Evolutionary conservation across 164 flowering plant genomes (phyloP).

Genomic region (Dillenia turbinata): DNA sequence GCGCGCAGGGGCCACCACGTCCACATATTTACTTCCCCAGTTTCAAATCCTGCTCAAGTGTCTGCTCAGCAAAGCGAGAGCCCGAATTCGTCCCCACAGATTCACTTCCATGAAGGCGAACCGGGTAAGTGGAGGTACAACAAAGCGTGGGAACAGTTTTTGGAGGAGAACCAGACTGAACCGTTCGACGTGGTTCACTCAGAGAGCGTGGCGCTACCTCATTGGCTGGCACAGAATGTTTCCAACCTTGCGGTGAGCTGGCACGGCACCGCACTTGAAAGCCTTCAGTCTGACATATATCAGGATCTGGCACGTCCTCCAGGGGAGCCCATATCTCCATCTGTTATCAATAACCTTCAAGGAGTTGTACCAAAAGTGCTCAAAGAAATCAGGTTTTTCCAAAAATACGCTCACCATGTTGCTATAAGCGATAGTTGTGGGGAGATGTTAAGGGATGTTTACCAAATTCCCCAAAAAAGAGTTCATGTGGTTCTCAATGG

Average conservation of each 20-base stretch:
- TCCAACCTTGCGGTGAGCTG: conserved; percentile 77
- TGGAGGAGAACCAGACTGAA: conserved; percentile 34
- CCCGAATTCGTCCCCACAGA: conserved; percentile 18
- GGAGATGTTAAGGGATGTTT: conserved; percentile 77
- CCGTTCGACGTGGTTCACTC: conserved; percentile 85
- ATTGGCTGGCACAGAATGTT: conserved; percentile 50
- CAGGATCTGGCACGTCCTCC: conserved; percentile 59
- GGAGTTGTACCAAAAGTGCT: conserved; percentile 59
- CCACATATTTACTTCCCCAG: conserved; percentile 71
- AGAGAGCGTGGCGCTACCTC: conserved; percentile 88
- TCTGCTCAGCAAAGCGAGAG: neutral
- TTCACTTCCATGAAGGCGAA: conserved; percentile 63
- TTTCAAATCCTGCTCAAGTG: neutral
- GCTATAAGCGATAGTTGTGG: conserved; percentile 92
- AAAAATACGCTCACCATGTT: conserved; percentile 64
- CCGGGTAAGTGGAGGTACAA: conserved; percentile 64
- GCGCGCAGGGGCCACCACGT: conserved; percentile 63
- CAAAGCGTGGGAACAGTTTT: conserved; percentile 64
- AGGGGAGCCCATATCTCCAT: conserved; percentile 48
- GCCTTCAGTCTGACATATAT: conserved; percentile 63
- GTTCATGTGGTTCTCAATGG: conserved; percentile 92
- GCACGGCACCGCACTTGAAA: conserved; percentile 89
- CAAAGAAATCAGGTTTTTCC: conserved; percentile 75
- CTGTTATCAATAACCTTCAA: conserved; percentile 33
- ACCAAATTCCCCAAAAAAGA: conserved; percentile 64